Evolutionary conservation across 1,284 basidiomycete genomes (phyloP).

Genomic region (Rhodotorula glutinis): DNA sequence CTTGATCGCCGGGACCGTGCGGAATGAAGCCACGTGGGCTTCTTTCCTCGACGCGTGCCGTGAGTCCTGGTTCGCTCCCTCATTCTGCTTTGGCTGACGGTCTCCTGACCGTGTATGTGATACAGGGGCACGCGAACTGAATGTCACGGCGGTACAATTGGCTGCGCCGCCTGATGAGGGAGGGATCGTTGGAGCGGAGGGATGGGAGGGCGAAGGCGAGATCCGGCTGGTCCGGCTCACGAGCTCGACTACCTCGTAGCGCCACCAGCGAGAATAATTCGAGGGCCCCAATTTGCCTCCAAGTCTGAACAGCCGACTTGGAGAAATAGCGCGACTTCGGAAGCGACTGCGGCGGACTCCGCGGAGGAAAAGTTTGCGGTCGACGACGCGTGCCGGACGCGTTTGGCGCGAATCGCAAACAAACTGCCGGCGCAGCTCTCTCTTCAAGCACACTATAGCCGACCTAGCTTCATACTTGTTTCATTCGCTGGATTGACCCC

Average conservation of each 20-base stretch:
- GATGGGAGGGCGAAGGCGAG: slow-evolving; percentile 35
- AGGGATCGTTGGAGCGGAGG: slow-evolving; percentile 38
- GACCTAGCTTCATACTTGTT: too few species aligned
- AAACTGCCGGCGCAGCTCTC: too few species aligned
- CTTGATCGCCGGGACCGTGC: slow-evolving; percentile 34
- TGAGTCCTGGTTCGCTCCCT: background rate
- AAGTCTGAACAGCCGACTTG: too few species aligned
- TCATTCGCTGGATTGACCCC: slow-evolving; percentile 14
- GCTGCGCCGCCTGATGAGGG: background rate
- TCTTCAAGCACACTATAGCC: background rate
- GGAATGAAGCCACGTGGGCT: slow-evolving; percentile 32
- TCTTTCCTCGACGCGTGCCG: slow-evolving; percentile 26
- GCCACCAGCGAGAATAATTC: too few species aligned
- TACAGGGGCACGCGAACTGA: slow-evolving; percentile 4
- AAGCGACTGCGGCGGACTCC: too few species aligned
- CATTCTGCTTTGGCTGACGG: background rate
- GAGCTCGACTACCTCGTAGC: background rate
- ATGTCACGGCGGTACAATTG: slow-evolving; percentile 16
- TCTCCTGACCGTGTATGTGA: background rate
- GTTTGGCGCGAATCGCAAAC: background rate
- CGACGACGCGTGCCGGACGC: background rate
- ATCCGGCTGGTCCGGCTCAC: slow-evolving; percentile 27
- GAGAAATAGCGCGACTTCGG: too few species aligned
- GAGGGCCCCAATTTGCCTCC: too few species aligned
- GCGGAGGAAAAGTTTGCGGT: background rate